A percentile compares a stretch with the other conserved stretches of the same genome.
phyloP scores from a whole-genome alignment of 2,329 filamentous ascomycete genomes.

The Fusarium secorum region DNA sequence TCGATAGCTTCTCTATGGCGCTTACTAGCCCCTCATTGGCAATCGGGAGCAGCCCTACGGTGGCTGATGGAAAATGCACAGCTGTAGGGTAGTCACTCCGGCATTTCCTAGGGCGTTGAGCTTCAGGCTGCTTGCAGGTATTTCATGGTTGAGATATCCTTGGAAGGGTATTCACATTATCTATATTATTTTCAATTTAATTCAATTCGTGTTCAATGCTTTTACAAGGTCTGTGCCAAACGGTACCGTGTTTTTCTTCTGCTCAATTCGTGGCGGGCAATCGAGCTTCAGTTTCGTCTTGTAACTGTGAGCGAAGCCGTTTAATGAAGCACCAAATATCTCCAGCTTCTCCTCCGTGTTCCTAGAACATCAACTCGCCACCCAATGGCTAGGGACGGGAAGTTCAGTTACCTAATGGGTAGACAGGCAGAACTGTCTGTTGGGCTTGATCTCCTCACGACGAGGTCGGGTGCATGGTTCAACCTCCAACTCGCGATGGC shows the following conservation, averaged over 20 bases:
- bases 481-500: not conserved
- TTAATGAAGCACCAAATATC: accelerated
- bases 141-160: not conserved
- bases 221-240: too few relatives aligned
- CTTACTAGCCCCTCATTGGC: not conserved
- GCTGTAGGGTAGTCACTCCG: not conserved
- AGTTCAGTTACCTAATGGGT: accelerated
- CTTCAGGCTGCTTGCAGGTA: not conserved
- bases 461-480: too few relatives aligned
- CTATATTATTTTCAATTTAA: too few relatives aligned
- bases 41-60: not conserved
- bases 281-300: accelerated
- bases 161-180: not conserved
- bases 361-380: accelerated
- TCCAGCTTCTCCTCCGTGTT: not conserved
- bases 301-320: accelerated
- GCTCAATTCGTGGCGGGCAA: not conserved
- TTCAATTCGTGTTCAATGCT: too few relatives aligned
- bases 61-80: not conserved
- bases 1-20: not conserved
- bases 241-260: too few relatives aligned
- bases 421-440: not conserved
- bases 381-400: accelerated
- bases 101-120: accelerated
- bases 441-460: too few relatives aligned